Evolutionary conservation across 2,329 filamentous ascomycete genomes (phyloP).

Genomic region (Trichoderma sp.): DNA sequence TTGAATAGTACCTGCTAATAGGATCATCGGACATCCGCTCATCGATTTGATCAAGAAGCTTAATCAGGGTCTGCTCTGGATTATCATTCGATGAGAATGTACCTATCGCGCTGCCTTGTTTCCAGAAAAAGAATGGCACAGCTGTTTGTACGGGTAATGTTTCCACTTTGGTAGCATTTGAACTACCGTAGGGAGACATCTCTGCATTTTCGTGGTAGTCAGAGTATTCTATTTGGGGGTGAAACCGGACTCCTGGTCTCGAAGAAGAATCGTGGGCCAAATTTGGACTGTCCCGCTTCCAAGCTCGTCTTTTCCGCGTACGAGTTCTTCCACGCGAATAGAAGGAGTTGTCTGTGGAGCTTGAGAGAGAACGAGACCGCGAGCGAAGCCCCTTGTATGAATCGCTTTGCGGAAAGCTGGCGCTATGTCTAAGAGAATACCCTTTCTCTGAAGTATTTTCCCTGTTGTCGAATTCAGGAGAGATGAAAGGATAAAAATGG

Average conservation of each 20-base stretch:
- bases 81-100: neutral
- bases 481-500: too few species aligned
- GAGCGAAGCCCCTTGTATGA: neutral
- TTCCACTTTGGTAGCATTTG: neutral
- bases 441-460: neutral
- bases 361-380: neutral
- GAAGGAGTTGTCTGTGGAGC: neutral
- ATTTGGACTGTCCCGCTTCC: neutral
- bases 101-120: neutral
- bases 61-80: neutral
- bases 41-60: neutral
- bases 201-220: neutral
- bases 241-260: neutral
- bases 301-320: neutral
- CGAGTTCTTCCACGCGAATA: neutral
- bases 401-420: neutral
- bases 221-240: neutral
- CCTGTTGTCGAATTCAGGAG: rapidly evolving
- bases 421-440: neutral
- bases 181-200: neutral
- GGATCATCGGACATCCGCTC: neutral
- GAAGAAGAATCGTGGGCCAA: neutral
- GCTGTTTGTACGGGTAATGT: neutral
- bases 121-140: constrained; percentile 1
- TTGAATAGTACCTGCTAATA: neutral